Conservation (phyloP, 2,329 filamentous ascomycete genomes). For the Parastagonospora avenae region DNA sequence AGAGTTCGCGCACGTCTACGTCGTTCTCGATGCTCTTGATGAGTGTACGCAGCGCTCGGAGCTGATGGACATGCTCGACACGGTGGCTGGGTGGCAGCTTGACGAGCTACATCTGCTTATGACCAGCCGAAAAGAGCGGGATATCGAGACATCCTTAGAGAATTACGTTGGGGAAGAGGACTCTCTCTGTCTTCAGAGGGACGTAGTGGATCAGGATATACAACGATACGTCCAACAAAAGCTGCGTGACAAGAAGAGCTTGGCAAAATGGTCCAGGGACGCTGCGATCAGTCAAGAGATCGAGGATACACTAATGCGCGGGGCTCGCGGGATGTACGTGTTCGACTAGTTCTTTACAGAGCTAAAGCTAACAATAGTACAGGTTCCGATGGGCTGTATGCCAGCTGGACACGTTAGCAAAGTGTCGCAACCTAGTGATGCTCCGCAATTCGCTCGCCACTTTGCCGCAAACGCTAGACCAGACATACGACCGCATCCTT, state of each 20-base stretch:
- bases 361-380: background rate
- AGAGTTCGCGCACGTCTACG: slow-evolving; percentile 11
- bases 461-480: slow-evolving; percentile 19
- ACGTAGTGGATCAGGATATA: background rate
- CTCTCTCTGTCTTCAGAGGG: background rate
- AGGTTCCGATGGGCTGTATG: slow-evolving; percentile 26
- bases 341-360: background rate
- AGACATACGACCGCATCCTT: slow-evolving; percentile 22
- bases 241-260: background rate
- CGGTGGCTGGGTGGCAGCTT: slow-evolving; percentile 17
- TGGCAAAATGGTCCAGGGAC: slow-evolving; percentile 17
- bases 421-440: slow-evolving; percentile 9
- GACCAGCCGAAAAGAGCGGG: slow-evolving; percentile 1
- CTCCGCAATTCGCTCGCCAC: slow-evolving; percentile 12
- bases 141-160: background rate
- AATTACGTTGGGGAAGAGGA: background rate
- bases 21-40: slow-evolving; percentile 30
- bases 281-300: slow-evolving; percentile 26
- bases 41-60: slow-evolving; percentile 20
- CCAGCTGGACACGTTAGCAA: slow-evolving; percentile 16
- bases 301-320: slow-evolving; percentile 26
- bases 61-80: slow-evolving; percentile 19
- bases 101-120: slow-evolving; percentile 21
- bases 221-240: background rate
- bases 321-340: slow-evolving; percentile 21